Base-by-base conservation (phyloP, 2,329 filamentous ascomycete genomes). In the Pochonia chlamydosporia region DNA sequence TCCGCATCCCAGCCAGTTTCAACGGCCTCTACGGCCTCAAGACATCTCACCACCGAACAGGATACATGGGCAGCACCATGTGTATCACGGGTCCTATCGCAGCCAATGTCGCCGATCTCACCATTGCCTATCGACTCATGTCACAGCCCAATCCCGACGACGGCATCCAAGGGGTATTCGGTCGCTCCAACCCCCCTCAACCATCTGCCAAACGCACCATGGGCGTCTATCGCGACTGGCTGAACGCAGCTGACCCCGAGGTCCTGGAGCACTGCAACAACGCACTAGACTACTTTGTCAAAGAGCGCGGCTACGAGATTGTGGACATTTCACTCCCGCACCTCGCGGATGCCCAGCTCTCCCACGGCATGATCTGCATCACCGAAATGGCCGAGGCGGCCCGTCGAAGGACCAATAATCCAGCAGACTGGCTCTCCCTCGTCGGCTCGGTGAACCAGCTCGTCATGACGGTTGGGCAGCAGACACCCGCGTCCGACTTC, bases 1-100 rank as follows among this genome's bases (percentile, higher is more conserved):
- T 89, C 48, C 82, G 89, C 33, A 79, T 93, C 31, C 89, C 89
- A 0, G 70, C 82, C 1, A 75, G 77, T 26, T 92, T 87, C 69
- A 93, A 88, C 62, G 88, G 89, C 42, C 67, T 89, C 20, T 95
- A 85, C 65, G 89, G 89, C 2, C 74, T 96, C 49, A 95, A 96
- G 65, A 74, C 88, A 1, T 84, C 81, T 0, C 85, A 93, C 60
- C 79, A 84, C 58, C 83, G 89, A 31, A 77, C 87, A 5, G 77
- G 78, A 37, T 72, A 67, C 49, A 72, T 74, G 63, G 71, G 70
- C 56, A 74, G 72, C 46, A 74, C 72, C 46, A 73, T 81, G 59
- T 75, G 73, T 47, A 84, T 93, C 14, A 72, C 79, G 6, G 88
- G 89, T 0, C 90, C 91, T 7, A 78, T 96, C 58, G 85, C 88